Evolutionary conservation across 345 rosid genomes (phyloP).

Genomic region (Rhodamnia rubescens): DNA sequence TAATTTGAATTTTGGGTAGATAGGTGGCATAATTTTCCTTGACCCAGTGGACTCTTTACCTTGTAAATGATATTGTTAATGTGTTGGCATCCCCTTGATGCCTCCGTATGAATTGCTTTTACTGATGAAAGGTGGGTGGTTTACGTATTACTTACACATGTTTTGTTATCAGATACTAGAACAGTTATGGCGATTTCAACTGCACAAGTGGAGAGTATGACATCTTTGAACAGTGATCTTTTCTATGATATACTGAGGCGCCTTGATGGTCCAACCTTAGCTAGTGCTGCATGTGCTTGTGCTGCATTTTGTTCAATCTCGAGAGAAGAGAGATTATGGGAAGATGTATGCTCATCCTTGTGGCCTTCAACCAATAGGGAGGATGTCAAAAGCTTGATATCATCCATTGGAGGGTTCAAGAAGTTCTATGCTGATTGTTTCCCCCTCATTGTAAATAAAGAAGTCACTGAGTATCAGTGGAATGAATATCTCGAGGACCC

Average conservation of each 20-base stretch:
- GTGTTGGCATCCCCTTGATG: neutral
- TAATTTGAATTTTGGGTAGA: neutral
- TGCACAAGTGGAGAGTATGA: conserved; percentile 24
- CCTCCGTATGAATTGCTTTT: neutral
- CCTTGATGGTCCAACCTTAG: conserved; percentile 63
- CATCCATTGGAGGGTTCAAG: conserved; percentile 57
- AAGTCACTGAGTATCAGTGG: conserved; percentile 43
- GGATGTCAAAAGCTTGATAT: conserved; percentile 49
- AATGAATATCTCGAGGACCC: conserved; percentile 41
- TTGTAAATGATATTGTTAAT: neutral
- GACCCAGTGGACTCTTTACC: neutral
- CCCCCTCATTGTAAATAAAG: conserved; percentile 65
- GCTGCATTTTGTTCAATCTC: conserved; percentile 58
- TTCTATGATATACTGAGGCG: conserved; percentile 70
- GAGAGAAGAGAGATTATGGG: conserved; percentile 66
- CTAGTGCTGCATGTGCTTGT: conserved; percentile 67
- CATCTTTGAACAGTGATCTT: conserved; percentile 45
- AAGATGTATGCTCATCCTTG: conserved; percentile 60
- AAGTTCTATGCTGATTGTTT: conserved; percentile 72
- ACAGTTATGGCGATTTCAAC: conserved; percentile 18
- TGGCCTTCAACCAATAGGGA: conserved; percentile 68
- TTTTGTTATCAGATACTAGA: neutral
- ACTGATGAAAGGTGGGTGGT: neutral
- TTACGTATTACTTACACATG: neutral
- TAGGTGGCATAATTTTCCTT: neutral